Base-by-base conservation (phyloP, 2,329 filamentous ascomycete species). In the Stagonosporopsis chrysanthemi region DNA sequence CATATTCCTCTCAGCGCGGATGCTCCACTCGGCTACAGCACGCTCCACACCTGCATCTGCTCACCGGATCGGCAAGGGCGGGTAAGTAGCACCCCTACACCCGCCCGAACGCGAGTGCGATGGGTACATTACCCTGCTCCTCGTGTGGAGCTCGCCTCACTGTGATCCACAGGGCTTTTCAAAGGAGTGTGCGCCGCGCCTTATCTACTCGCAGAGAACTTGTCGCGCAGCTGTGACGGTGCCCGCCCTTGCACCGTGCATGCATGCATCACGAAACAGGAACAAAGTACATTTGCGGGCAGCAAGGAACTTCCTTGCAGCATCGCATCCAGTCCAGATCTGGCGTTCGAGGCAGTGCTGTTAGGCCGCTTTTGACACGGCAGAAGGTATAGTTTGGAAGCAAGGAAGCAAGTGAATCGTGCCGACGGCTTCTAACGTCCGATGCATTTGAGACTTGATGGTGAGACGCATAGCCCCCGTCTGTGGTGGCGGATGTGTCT, bases 381-480 rank as follows among this genome's bases (percentile, higher is more conserved):
- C 31, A 6, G 31, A 12, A n/a, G 28, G 3, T 8, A 36, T 14
- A 15, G 9, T 14, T 9, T 19, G 4, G 22, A 28, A 41, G 46
- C 35, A 50, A 49, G 45, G 40, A 56, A 41, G 35, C 46, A 4
- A 22, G 19, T n/a, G 39, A 51, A 22, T 29, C 12, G n/a, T 44
- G 28, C 11, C 36, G n/a, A 44, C 17, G 28, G 14, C 24, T 26
- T 43, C 24, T 9, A 19, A 43, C 14, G 6, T 43, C 23, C 23
- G 40, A 24, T n/a, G 23, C 17, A 26, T 7, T 29, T 29, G 24
- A 26, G 24, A 6, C 24, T 26, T 26, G 24, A n/a, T 7, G 14
- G n/a, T 33, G 31, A 33, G 31, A 43, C 39, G 28, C 28, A 47
- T 43, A 40, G 28, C 33, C 36, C 26, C 35, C 50, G 15, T 43